Evolutionary conservation across 345 rosid species (phyloP).

Genomic region (Leavenworthia alabamica): DNA sequence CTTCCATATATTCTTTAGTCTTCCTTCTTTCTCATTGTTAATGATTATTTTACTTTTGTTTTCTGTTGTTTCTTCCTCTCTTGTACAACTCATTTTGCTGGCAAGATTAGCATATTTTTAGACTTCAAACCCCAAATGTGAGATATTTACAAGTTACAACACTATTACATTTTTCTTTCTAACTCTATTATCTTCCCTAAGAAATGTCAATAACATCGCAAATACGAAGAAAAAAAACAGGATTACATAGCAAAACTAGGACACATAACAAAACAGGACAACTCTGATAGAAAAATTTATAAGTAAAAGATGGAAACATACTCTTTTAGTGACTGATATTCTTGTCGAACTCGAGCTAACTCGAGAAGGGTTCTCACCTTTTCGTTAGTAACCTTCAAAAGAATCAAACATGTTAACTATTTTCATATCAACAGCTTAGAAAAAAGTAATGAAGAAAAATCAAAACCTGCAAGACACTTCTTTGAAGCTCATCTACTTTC

Average conservation of each 20-base stretch:
- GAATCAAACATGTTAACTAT: background rate
- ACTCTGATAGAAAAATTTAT: background rate
- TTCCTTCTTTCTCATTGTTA: slow-evolving; percentile 57
- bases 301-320: slow-evolving; percentile 24
- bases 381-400: slow-evolving; percentile 81
- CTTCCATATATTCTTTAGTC: slow-evolving; percentile 67
- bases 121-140: background rate
- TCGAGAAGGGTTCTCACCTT: slow-evolving; percentile 95
- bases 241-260: background rate
- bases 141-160: background rate
- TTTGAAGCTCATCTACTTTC: slow-evolving; percentile 83
- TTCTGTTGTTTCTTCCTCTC: slow-evolving; percentile 38
- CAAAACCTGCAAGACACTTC: slow-evolving; percentile 75
- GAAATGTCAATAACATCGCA: background rate
- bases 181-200: background rate
- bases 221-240: background rate
- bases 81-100: slow-evolving; percentile 50
- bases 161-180: background rate
- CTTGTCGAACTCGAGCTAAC: slow-evolving; percentile 73
- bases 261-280: background rate
- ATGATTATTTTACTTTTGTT: slow-evolving; percentile 31
- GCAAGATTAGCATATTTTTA: background rate
- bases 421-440: background rate
- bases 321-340: slow-evolving; percentile 61
- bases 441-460: background rate